Conservation (phyloP, 2,329 filamentous ascomycete genomes). For the Thelonectria rubi region DNA sequence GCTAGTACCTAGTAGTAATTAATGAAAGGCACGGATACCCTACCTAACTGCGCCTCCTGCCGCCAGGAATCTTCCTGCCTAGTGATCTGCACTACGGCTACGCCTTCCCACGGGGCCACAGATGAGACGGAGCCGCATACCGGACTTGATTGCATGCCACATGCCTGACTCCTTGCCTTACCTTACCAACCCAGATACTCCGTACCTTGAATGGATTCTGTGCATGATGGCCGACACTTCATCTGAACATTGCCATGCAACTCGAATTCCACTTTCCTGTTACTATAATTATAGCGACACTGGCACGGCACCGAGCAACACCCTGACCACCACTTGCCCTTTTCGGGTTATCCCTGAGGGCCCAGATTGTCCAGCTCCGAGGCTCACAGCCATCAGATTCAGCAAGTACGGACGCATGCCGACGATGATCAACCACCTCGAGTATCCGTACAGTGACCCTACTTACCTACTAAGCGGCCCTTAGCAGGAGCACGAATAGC, state of each 20-base stretch:
- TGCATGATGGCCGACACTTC: not conserved
- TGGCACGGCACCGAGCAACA: not conserved
- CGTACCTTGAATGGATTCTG: not conserved
- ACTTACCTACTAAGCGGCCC: no score
- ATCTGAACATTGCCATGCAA: not conserved
- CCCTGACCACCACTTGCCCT: not conserved
- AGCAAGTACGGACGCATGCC: no score
- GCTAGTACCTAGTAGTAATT: not conserved
- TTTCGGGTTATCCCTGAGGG: constrained; percentile 1
- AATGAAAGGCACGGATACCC: not conserved
- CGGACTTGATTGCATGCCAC: no score
- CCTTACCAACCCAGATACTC: no score
- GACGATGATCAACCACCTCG: no score
- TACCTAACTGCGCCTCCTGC: not conserved
- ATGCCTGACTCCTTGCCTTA: no score
- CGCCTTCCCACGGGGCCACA: not conserved
- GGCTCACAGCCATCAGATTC: not conserved
- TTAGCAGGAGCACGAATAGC: no score
- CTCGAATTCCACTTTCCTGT: not conserved
- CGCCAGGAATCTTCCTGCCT: not conserved
- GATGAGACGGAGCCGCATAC: not conserved
- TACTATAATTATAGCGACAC: not conserved
- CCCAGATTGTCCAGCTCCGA: not conserved
- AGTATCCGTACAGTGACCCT: no score
- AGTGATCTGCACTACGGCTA: not conserved